Conservation (phyloP, 495 filamentous ascomycete species). For the Pyrenopolyporus hunteri region DNA sequence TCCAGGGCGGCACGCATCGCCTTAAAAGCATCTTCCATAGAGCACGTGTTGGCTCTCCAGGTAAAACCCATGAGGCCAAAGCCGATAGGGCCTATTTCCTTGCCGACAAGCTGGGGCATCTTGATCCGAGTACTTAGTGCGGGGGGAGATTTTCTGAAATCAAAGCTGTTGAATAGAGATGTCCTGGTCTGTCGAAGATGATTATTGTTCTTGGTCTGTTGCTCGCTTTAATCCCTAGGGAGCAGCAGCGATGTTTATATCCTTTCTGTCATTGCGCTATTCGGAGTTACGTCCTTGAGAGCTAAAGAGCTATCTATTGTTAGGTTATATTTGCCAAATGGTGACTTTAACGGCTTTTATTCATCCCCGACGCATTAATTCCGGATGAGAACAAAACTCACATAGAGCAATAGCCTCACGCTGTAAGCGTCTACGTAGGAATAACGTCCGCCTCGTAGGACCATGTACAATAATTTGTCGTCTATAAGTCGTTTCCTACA, state of each 20-base stretch:
- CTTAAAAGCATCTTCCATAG: constrained; percentile 68
- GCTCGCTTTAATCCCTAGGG: background rate
- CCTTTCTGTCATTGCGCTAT: background rate
- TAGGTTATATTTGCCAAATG: background rate
- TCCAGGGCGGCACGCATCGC: constrained; percentile 70
- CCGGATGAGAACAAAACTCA: background rate
- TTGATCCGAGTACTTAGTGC: background rate
- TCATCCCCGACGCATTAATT: constrained; percentile 1
- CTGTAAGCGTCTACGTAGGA: too few species aligned
- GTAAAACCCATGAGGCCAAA: constrained; percentile 74
- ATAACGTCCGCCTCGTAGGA: too few species aligned
- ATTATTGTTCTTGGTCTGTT: background rate
- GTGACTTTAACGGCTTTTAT: background rate
- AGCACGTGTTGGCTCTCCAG: constrained; percentile 65
- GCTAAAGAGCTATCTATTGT: background rate
- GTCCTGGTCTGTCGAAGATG: background rate
- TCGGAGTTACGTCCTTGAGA: background rate
- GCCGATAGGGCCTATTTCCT: constrained; percentile 59
- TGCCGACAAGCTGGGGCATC: constrained; percentile 58
- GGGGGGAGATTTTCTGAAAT: background rate
- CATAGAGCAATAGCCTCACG: background rate
- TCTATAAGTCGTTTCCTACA: too few species aligned
- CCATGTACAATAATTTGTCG: too few species aligned
- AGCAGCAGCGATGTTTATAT: background rate
- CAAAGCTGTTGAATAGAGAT: background rate